Evolutionary conservation across 73 alveolate species (phyloP), one percentile per base, ranked within the genome.

Genomic region (Paramecium tetraurelia): DNA sequence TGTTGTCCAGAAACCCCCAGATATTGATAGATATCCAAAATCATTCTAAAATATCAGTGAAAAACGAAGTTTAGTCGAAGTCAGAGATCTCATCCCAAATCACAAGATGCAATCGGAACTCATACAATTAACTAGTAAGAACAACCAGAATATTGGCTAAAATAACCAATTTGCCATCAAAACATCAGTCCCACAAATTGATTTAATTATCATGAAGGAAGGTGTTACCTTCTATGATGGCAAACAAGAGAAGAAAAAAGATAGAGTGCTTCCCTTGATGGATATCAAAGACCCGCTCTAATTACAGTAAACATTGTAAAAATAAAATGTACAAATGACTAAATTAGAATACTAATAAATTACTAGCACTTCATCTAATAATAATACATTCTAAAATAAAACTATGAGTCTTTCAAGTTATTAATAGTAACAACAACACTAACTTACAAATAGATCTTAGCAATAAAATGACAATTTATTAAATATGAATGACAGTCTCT

Each of bases 21-120:
- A 80, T 46, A 80, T 80, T 12, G 90, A 80, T 40, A 80, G 48
- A 80, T 80, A 80, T 48, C 90, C 90, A 44, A 80, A 80, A 48
- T 80, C 90, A 31, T 22, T 43, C 18, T 41, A 80, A 46, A 40
- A 80, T 41, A 48, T 80, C 18, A 40, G 20, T 80, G 90, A 80
- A 46, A 80, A 80, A 48, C 29, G 76, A 22, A 80, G 50, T 80
- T 24, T 43, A 48, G 43, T 80, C 8, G 90, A 80, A 44, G 76
- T 80, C 0, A 80, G 72, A 46, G 90, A 80, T 48, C 41, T 44
- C 5, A 31, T 31, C 4, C 90, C 90, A 6, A 27, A 80, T 43
- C 90, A 80, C 22, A 80, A 80, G 16, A 22, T 43, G 31, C n/a
- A 22, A 80, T 80, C 70, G 5, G 90, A 80, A 48, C 18, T 46